Conservation (phyloP, 2,329 filamentous ascomycete genomes). For the Microdochium paspali region DNA sequence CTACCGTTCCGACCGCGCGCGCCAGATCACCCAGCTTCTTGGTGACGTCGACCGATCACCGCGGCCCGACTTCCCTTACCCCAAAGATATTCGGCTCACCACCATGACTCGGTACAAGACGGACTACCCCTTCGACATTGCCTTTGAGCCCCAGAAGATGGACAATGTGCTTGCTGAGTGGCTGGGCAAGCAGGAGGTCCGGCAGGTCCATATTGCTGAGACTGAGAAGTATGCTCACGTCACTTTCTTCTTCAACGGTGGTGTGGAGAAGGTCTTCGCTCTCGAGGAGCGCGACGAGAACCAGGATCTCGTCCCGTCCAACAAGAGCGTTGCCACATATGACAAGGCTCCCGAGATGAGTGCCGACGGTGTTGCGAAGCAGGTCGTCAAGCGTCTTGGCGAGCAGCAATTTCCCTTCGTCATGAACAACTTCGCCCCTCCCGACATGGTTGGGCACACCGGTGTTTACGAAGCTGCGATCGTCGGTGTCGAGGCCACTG, state of each 20-base stretch:
- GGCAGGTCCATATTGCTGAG: constrained; percentile 95
- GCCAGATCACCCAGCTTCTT: constrained; percentile 90
- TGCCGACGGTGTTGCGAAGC: constrained; percentile 78
- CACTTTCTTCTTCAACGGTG: constrained; percentile 99
- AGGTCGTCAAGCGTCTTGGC: constrained; percentile 76
- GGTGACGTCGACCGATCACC: constrained; percentile 89
- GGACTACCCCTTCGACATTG: constrained; percentile 85
- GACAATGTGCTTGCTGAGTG: constrained; percentile 97
- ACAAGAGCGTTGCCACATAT: constrained; percentile 85
- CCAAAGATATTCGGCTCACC: constrained; percentile 71
- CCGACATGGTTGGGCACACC: constrained; percentile 98
- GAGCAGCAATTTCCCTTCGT: constrained; percentile 89
- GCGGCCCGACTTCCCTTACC: constrained; percentile 84
- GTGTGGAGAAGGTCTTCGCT: constrained; percentile 91
- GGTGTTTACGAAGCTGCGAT: constrained; percentile 95
- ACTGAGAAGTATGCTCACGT: constrained; percentile 99
- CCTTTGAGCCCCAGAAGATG: constrained; percentile 93
- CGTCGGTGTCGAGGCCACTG: constrained; percentile 73
- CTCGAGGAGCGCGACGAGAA: constrained; percentile 82
- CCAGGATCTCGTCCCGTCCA: constrained; percentile 73
- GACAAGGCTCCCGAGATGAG: constrained; percentile 95
- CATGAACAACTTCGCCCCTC: constrained; percentile 99
- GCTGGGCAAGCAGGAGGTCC: constrained; percentile 77
- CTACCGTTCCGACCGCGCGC: constrained; percentile 96
- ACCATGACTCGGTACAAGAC: constrained; percentile 99